A percentile compares a stretch with the other conserved stretches of the same genome.
phyloP scores from a whole-genome alignment of 2,329 filamentous ascomycete species.

The Aspergillus brunneoviolaceus region DNA sequence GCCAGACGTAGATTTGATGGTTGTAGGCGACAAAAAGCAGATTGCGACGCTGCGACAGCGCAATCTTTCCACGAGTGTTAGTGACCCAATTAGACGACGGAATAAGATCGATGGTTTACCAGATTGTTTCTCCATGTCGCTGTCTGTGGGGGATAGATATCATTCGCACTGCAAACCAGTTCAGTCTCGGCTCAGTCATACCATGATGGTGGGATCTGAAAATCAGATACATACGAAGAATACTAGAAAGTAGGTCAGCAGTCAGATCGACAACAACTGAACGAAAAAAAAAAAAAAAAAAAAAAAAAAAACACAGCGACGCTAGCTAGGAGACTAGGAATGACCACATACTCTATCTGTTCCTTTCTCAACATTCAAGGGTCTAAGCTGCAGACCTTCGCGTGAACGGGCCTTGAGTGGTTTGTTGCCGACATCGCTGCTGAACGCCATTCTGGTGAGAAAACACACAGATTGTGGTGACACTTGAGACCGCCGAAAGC shows the following conservation, averaged over 20 bases:
- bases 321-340: not conserved
- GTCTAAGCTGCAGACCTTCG: conserved; percentile 29
- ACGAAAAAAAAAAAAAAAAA: not conserved
- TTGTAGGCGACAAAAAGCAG: conserved; percentile 46
- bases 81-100: not conserved
- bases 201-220: not conserved
- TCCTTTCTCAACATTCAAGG: conserved; percentile 35
- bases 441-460: conserved; percentile 21
- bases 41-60: conserved; percentile 49
- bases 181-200: conserved; percentile 7
- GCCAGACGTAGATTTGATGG: conserved; percentile 46
- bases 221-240: conserved; percentile 17
- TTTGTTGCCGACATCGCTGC: conserved; percentile 10
- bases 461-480: not conserved
- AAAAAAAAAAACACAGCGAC: conserved; percentile 1
- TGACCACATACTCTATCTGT: conserved; percentile 35
- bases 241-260: conserved; percentile 19
- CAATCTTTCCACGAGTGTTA: conserved; percentile 30
- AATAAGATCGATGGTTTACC: conserved; percentile 23
- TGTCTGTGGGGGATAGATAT: conserved; percentile 30
- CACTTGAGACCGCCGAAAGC: not conserved
- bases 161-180: conserved; percentile 25
- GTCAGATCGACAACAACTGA: not conserved
- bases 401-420: conserved; percentile 13
- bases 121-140: conserved; percentile 47